Conservation (phyloP, 2,329 filamentous ascomycete species). For the Sporothrix brasiliensis region DNA sequence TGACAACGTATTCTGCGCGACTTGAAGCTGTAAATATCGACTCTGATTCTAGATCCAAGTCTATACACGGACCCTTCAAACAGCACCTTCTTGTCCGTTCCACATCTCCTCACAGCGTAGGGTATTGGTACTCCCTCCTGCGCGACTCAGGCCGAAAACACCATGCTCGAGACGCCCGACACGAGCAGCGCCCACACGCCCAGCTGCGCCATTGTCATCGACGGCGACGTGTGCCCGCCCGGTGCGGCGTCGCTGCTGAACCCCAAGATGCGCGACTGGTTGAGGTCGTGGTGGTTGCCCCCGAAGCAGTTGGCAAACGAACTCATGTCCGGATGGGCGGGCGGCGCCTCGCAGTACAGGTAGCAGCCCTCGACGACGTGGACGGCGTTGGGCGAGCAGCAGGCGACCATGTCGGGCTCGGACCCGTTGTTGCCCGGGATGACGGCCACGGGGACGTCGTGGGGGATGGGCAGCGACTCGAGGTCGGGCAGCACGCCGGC, state of each 20-base stretch:
- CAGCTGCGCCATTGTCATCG: background rate
- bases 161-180: background rate
- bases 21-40: no score
- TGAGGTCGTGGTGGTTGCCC: background rate
- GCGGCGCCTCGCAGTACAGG: slow-evolving; percentile 13
- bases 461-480: background rate
- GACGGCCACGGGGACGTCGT: slow-evolving; percentile 19
- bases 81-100: no score
- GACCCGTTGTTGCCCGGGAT: slow-evolving; percentile 27
- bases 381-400: slow-evolving; percentile 26
- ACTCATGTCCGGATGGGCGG: background rate
- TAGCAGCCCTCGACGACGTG: slow-evolving; percentile 25
- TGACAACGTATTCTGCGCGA: no score
- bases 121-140: background rate
- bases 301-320: background rate
- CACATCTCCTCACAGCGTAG: background rate
- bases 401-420: slow-evolving; percentile 11
- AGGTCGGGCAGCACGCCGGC: background rate
- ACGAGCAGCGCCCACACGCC: background rate
- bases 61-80: no score
- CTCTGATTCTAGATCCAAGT: no score
- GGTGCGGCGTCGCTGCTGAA: background rate
- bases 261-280: background rate
- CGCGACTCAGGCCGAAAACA: background rate
- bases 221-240: background rate